Base-by-base conservation (phyloP, 352 stramenopile species). In the Saprolegnia parasitica region DNA sequence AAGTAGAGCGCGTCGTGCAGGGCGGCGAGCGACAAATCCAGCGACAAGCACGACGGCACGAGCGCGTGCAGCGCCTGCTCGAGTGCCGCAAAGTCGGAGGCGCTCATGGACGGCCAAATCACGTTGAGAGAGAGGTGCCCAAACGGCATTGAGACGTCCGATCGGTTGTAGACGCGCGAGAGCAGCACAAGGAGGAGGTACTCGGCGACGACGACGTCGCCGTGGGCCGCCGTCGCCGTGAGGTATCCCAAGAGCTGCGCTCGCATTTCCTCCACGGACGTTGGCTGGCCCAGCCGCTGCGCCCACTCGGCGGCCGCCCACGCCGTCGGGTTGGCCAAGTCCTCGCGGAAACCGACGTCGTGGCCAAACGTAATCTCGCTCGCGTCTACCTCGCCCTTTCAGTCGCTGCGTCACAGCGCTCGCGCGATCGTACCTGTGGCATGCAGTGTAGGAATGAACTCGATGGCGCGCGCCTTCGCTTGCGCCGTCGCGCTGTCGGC, bases 61-160 rank as follows among this genome's bases (percentile, higher is more conserved):
- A 94, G 32, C 15, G 61, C 65, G 21, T 39, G 56, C 16, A 94
- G 32, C 15, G 72, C 73, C n/a, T 65, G 47, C 6, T 78, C 24
- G 4, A 91, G n/a, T 0, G 21, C 45, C 4, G 65, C 46, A 11
- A 87, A 72, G 1, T 66, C 45, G 0, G 40, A 47, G 0, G 32
- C 32, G 0, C 35, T 56, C 8, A 67, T 47, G 1, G 72, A 73
- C 2, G 60, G 40, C 20, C 88, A 66, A 0, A 77, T 65, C 58
- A 94, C 65, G 46, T 92, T 94, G 0, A 94, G 70, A 0, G 86
- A 89, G 16, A 92, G 70, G 50, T 91, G 90, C 0, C 86, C 86
- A 5, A 94, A 64, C 3, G 83, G 80, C 8, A 83, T 92, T 18
- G 83, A 73, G 10, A 75, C 68, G 23, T 92, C 83, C 0, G 83